phyloP scores from a whole-genome alignment of 768 basidiomycete species.

The Leccinum aurantiacum region DNA sequence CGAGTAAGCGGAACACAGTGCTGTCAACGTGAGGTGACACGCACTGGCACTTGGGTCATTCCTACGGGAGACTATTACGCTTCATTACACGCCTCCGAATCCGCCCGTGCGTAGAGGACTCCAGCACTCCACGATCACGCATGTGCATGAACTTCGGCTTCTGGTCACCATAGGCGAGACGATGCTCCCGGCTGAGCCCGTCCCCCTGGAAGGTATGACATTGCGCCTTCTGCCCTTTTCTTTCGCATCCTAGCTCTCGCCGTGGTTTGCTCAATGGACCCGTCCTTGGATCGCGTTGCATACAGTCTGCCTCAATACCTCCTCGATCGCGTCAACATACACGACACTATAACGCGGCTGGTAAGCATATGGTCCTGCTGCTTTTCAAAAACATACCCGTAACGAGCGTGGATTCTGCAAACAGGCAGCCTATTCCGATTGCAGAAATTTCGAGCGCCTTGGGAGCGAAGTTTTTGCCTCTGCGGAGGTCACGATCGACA shows the following conservation, averaged over 20 bases:
- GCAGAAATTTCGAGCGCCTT: slow-evolving; percentile 28
- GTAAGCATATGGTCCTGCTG: slow-evolving; percentile 12
- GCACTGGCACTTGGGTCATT: neutral
- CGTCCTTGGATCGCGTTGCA: slow-evolving; percentile 7
- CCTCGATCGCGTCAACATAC: slow-evolving; percentile 28
- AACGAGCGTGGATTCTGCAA: neutral
- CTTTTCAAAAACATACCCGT: neutral
- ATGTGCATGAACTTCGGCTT: neutral
- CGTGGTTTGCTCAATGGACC: slow-evolving; percentile 7
- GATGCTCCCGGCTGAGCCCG: slow-evolving; percentile 9
- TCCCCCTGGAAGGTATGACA: slow-evolving; percentile 11
- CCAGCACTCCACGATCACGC: neutral
- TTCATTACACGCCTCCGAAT: slow-evolving; percentile 7
- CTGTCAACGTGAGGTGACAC: neutral
- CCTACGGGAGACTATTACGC: slow-evolving; percentile 1
- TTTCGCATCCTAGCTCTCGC: neutral
- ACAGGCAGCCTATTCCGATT: slow-evolving; percentile 27
- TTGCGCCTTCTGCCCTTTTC: neutral
- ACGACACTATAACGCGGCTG: slow-evolving; percentile 28
- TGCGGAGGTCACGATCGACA: slow-evolving; percentile 23
- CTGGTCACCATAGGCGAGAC: neutral
- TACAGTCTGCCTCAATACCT: slow-evolving; percentile 25
- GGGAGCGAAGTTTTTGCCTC: slow-evolving; percentile 29
- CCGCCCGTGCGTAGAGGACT: neutral
- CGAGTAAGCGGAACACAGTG: neutral